Conservation (phyloP, 1,284 basidiomycete genomes). For the Peniophora sp. region DNA sequence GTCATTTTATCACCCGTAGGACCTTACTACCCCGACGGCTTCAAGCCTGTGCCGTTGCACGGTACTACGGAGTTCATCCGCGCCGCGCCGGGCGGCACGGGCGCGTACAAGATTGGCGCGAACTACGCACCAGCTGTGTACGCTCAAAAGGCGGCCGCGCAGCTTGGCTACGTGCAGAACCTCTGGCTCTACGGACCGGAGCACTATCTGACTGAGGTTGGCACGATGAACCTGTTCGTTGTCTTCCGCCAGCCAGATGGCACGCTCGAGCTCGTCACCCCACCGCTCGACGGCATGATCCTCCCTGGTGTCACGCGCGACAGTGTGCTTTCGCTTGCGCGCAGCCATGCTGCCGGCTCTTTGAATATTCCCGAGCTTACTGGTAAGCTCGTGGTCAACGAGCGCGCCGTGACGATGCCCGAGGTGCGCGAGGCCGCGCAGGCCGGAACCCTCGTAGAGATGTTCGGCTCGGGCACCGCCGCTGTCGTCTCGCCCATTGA, state of each 20-base stretch:
- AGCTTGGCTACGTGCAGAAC: conserved; percentile 88
- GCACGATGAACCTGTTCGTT: conserved; percentile 96
- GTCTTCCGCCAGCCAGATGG: conserved; percentile 76
- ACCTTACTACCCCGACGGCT: conserved; percentile 91
- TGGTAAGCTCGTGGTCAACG: conserved; percentile 65
- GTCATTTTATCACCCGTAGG: conserved; percentile 93
- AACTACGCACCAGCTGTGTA: conserved; percentile 91
- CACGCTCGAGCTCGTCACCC: conserved; percentile 78
- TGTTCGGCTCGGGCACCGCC: conserved; percentile 93
- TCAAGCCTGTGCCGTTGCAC: conserved; percentile 91
- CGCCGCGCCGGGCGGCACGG: conserved; percentile 87
- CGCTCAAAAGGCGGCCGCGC: conserved; percentile 81
- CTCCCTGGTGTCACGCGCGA: conserved; percentile 96
- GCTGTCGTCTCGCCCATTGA: conserved; percentile 81
- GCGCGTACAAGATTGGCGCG: conserved; percentile 85
- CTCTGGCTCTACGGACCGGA: conserved; percentile 90
- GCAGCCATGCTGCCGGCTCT: conserved; percentile 62
- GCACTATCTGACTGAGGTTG: conserved; percentile 84
- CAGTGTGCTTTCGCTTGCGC: conserved; percentile 79
- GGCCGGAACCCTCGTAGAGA: conserved; percentile 73
- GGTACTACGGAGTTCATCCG: conserved; percentile 89
- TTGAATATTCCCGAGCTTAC: conserved; percentile 54
- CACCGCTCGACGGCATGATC: conserved; percentile 92
- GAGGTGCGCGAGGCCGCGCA: conserved; percentile 76
- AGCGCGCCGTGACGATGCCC: conserved; percentile 84